Evolutionary conservation across 371 early-diverging fungal species (phyloP), one percentile per base, ranked within the genome.

Genomic region (Rhizopus stolonifer): DNA sequence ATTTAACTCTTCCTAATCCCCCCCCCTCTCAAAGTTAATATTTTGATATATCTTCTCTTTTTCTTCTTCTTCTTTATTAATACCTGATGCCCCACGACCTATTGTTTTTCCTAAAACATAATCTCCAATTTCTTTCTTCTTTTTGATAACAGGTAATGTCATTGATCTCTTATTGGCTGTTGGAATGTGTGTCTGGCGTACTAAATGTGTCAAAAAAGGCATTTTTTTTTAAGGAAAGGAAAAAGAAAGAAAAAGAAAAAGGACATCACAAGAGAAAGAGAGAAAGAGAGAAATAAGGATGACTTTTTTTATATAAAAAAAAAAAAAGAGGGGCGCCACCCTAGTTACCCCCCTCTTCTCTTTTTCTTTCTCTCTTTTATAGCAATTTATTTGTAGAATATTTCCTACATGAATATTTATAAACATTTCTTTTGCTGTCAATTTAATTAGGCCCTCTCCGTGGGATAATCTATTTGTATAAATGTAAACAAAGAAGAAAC

Each of bases 1-100:
- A 79, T 58, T 88, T 89, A 46, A 90, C 90, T 46, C 86, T 81
- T 9, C 90, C 90, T 91, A 54, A n/a, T n/a, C n/a, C n/a, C n/a
- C n/a, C n/a, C n/a, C n/a, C n/a, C n/a, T n/a, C n/a, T n/a, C n/a
- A n/a, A n/a, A n/a, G n/a, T n/a, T 25, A 7, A 36, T n/a, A 15
- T 36, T 5, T 14, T 36, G 5, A 36, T 36, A 4, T 5, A n/a
- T 11, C 5, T 11, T 36, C 4, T 36, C 15, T 36, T 36, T 8
- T n/a, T 11, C 0, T n/a, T 0, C 4, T 4, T n/a, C 5, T 0
- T 36, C 4, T 0, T 32, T 31, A 33, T 17, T 43, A 61, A 53
- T 70, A 87, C 91, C 91, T 56, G 90, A 88, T 47, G 83, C 84
- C 39, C 92, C 92, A 53, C 84, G 84, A 17, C 92, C 92, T 22